Percentiles rank a stretch among this genome's conserved stretches.
These are phyloP conservation scores for Vigna hirtella DNA, from an alignment of 306 rosid genomes.

Conservation along the genomic window DNA sequence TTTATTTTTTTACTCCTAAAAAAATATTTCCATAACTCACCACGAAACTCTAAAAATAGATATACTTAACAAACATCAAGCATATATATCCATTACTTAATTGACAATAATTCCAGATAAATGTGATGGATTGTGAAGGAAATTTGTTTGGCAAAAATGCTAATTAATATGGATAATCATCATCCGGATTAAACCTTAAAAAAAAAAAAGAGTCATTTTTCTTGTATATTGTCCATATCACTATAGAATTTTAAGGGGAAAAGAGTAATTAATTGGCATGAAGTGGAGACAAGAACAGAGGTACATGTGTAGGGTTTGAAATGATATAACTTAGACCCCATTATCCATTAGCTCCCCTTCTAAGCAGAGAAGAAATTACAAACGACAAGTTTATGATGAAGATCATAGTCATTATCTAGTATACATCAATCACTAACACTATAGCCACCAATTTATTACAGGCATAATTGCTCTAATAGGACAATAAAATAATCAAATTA, in stretches of 20 bases:
- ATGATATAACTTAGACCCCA: constrained; percentile 36
- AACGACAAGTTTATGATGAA: constrained; percentile 40
- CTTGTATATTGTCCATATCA: constrained; percentile 6
- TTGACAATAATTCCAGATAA: background rate
- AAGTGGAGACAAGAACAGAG: constrained; percentile 20
- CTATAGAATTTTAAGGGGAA: background rate
- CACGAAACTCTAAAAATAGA: background rate
- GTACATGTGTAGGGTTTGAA: constrained; percentile 30
- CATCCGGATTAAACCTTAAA: background rate
- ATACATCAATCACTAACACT: constrained; percentile 35
- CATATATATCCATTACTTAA: too few relatives aligned
- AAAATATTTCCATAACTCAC: background rate
- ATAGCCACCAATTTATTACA: constrained; percentile 11
- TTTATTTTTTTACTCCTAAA: background rate
- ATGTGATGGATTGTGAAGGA: background rate
- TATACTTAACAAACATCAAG: too few relatives aligned
- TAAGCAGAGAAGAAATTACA: constrained; percentile 31
- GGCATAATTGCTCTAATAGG: constrained; percentile 27
- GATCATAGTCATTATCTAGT: constrained; percentile 33
- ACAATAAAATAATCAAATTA: constrained; percentile 34
- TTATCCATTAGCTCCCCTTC: constrained; percentile 26
- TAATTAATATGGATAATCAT: background rate
- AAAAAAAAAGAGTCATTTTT: background rate
- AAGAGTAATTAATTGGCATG: background rate
- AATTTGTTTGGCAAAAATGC: background rate